A percentile compares a stretch with the other conserved stretches of the same genome.
Evolutionary conservation across 2,329 filamentous ascomycete species (phyloP).

Genomic region (Thielaviopsis musarum): DNA sequence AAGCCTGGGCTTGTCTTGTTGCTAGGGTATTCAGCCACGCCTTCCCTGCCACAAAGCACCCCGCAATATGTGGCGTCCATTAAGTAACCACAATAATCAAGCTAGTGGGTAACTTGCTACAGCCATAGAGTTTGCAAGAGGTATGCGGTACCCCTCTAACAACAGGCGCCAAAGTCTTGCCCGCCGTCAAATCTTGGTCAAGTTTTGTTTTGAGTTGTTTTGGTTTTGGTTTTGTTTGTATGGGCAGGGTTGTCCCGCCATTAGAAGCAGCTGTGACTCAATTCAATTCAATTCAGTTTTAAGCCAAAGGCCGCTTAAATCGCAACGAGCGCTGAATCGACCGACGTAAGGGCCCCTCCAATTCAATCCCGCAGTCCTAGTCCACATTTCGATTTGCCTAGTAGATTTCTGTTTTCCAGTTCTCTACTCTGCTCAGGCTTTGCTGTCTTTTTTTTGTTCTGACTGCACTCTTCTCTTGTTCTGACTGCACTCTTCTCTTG

Average conservation of each 20-base stretch:
- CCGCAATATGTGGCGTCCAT: constrained; percentile 11
- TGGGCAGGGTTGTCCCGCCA: no score
- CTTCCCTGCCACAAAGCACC: constrained; percentile 5
- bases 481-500: no score
- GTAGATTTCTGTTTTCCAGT: neutral
- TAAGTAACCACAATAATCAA: neutral
- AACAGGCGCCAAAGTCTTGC: neutral
- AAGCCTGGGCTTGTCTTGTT: neutral
- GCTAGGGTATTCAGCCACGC: neutral
- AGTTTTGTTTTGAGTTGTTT: neutral
- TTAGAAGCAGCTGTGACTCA: constrained; percentile 7
- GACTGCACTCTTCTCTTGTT: no score
- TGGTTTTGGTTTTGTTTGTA: neutral
- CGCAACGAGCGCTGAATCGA: neutral
- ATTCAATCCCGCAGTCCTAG: neutral
- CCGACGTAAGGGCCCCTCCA: neutral
- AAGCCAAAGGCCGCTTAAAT: neutral
- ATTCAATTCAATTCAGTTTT: neutral
- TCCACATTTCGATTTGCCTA: no score
- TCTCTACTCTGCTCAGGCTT: neutral
- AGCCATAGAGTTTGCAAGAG: neutral
- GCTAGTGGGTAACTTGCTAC: constrained; percentile 4
- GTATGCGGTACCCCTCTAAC: neutral
- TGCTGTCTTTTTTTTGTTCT: no score
- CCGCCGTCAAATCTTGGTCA: neutral